phyloP scores from a whole-genome alignment of 176 grass and related monocot species.

The Cocos nucifera region DNA sequence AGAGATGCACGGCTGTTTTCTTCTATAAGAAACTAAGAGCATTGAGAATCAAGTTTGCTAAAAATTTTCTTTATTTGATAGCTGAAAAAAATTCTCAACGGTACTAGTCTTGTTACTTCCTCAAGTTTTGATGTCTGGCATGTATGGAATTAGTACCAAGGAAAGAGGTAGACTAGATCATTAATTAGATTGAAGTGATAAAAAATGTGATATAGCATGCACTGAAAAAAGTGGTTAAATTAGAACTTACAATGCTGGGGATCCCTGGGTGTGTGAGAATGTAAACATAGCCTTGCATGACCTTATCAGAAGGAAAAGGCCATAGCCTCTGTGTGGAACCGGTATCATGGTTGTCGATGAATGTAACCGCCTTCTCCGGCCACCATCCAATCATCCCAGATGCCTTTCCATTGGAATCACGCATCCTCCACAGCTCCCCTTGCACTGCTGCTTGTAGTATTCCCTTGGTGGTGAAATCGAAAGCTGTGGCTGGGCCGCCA shows the following conservation, averaged over 20 bases:
- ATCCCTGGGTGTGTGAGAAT: constrained; percentile 75
- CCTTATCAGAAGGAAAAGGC: constrained; percentile 65
- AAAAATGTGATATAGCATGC: too few species aligned
- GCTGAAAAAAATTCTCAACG: background rate
- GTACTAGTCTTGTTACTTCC: background rate
- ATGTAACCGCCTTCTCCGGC: constrained; percentile 76
- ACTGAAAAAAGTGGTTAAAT: background rate
- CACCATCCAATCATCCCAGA: constrained; percentile 63
- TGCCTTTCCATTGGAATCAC: constrained; percentile 54
- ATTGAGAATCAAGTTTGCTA: too few species aligned
- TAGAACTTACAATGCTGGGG: constrained; percentile 54
- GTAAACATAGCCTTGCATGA: constrained; percentile 79
- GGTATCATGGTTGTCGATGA: constrained; percentile 90
- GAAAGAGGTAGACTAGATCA: too few species aligned
- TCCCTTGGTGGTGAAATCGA: constrained; percentile 94
- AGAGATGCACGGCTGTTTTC: too few species aligned
- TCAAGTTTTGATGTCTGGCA: background rate
- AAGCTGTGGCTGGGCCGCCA: constrained; percentile 39
- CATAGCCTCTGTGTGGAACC: constrained; percentile 50
- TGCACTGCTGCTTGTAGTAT: constrained; percentile 56
- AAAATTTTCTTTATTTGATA: too few species aligned
- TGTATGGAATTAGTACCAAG: background rate
- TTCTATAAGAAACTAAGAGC: too few species aligned
- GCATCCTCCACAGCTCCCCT: constrained; percentile 65
- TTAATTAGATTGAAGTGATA: too few species aligned